phyloP scores from a whole-genome alignment of 495 filamentous ascomycete species.

The Trichoderma parareesei region DNA sequence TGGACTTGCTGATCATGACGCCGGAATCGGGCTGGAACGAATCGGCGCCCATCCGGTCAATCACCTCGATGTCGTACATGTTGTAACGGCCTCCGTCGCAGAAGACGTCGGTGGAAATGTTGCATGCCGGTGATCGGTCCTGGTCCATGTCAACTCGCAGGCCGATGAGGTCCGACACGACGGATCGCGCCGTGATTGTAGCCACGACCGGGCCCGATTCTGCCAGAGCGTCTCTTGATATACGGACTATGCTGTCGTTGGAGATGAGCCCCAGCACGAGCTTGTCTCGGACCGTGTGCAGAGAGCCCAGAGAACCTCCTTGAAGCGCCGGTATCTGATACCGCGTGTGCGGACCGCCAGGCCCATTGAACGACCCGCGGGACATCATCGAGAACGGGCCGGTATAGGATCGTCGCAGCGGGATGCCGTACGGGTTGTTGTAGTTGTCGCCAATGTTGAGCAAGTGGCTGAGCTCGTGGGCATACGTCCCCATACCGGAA shows the following conservation, averaged over 20 bases:
- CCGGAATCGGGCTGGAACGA: constrained; percentile 33
- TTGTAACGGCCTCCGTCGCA: constrained; percentile 35
- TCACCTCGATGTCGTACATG: constrained; percentile 33
- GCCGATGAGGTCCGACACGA: constrained; percentile 28
- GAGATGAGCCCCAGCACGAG: constrained; percentile 28
- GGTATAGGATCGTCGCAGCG: constrained; percentile 30
- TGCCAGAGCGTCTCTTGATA: constrained; percentile 27
- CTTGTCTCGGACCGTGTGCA: constrained; percentile 36
- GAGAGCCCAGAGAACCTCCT: constrained; percentile 29
- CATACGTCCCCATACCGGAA: constrained; percentile 33
- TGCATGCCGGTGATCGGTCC: constrained; percentile 28
- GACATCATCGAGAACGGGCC: constrained; percentile 34
- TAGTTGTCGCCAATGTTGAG: constrained; percentile 37
- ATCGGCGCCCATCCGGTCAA: constrained; percentile 36
- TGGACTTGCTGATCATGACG: constrained; percentile 37
- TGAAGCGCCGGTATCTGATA: constrained; percentile 32
- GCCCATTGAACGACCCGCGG: constrained; percentile 34
- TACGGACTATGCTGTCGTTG: constrained; percentile 23
- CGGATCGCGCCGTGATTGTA: constrained; percentile 29
- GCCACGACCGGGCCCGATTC: constrained; percentile 30
- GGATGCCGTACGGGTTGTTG: constrained; percentile 32
- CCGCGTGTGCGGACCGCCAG: constrained; percentile 35
- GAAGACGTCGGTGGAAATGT: constrained; percentile 26
- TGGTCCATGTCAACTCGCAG: constrained; percentile 25
- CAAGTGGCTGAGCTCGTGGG: constrained; percentile 33